phyloP scores from a whole-genome alignment of 306 rosid species.

The Cotoneaster glaucophyllus region DNA sequence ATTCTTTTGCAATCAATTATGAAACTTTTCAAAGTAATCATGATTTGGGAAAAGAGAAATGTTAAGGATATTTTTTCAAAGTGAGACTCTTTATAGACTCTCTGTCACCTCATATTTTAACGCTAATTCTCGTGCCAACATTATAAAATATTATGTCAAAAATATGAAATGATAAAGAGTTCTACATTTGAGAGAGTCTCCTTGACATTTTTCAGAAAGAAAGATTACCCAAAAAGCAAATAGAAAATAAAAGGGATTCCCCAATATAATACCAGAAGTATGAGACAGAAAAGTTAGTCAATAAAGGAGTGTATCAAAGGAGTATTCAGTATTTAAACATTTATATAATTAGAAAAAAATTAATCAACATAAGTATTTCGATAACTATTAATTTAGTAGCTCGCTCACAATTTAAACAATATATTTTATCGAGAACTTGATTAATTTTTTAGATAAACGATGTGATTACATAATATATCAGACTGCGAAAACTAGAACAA shows the following conservation, averaged over 20 bases:
- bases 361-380: background rate
- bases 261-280: conserved; percentile 32
- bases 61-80: too few species aligned
- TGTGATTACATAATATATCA: background rate
- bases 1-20: conserved; percentile 32
- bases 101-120: too few species aligned
- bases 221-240: conserved; percentile 37
- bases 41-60: conserved; percentile 8
- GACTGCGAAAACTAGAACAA: background rate
- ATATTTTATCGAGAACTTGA: background rate
- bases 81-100: too few species aligned
- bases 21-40: conserved; percentile 56
- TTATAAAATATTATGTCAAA: too few species aligned
- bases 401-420: background rate
- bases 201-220: background rate
- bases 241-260: conserved; percentile 21
- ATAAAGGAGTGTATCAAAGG: conserved; percentile 25
- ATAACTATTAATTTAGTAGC: background rate
- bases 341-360: background rate
- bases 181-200: too few species aligned
- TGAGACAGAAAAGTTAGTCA: conserved; percentile 32
- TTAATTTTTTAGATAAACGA: background rate
- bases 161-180: too few species aligned
- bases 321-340: conserved; percentile 6
- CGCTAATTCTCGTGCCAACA: too few species aligned